Evolutionary conservation across 2,329 filamentous ascomycete species (phyloP).

Genomic region (Ascochyta rabiei): DNA sequence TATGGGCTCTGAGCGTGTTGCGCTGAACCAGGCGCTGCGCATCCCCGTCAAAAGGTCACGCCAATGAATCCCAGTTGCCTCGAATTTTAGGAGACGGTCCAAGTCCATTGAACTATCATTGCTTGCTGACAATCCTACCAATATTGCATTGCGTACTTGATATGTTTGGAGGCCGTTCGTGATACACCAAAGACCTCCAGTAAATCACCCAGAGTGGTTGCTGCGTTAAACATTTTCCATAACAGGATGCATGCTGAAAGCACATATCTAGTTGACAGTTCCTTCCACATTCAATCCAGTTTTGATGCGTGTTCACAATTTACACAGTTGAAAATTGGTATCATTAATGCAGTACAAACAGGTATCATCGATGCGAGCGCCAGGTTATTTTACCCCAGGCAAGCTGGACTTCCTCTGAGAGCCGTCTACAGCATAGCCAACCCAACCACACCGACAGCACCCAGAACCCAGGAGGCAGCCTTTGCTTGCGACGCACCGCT

Average conservation of each 20-base stretch:
- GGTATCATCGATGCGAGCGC: not conserved
- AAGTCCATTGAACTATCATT: too few species aligned
- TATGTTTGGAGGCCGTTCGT: too few species aligned
- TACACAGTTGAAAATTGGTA: not conserved
- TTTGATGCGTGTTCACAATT: not conserved
- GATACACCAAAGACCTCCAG: too few species aligned
- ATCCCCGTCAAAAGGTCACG: too few species aligned
- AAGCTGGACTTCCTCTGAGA: not conserved
- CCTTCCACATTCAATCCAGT: not conserved
- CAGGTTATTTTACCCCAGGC: not conserved
- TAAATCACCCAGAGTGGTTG: too few species aligned
- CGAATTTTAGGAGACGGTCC: too few species aligned
- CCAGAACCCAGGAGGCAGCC: conserved; percentile 42
- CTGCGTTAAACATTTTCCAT: too few species aligned
- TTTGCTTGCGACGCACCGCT: conserved; percentile 40
- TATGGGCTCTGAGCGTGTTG: not conserved
- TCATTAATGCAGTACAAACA: conserved; percentile 1
- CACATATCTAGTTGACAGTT: not conserved
- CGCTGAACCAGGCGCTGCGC: not conserved
- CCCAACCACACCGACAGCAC: conserved; percentile 43
- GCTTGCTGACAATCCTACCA: too few species aligned
- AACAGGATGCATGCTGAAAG: too few species aligned
- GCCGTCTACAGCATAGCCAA: conserved; percentile 34
- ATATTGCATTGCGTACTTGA: too few species aligned
- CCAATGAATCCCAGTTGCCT: too few species aligned